Conservation (phyloP, 768 basidiomycete genomes). For the Rhodosporidiobolus odoratus region DNA sequence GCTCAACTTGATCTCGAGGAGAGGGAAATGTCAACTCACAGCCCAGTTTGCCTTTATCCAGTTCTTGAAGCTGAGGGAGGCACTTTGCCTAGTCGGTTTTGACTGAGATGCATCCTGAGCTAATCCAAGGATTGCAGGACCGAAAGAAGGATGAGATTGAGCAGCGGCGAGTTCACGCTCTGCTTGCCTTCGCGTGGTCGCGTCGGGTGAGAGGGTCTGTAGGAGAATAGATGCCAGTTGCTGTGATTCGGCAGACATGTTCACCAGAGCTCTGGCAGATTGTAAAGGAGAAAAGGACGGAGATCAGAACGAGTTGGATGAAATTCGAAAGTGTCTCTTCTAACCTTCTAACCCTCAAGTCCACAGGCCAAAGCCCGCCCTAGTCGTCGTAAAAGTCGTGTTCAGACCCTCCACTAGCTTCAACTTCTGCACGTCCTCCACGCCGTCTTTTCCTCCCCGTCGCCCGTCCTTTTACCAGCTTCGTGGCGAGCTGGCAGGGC, state of each 20-base stretch:
- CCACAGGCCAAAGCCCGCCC: no score
- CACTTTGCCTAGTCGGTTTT: slow-evolving; percentile 70
- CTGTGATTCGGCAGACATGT: slow-evolving; percentile 12
- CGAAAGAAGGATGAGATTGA: slow-evolving; percentile 70
- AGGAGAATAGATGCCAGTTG: slow-evolving; percentile 29
- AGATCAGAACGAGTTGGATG: neutral
- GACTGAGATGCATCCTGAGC: slow-evolving; percentile 64
- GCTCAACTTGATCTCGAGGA: neutral
- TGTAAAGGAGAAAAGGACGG: neutral
- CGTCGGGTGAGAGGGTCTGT: slow-evolving; percentile 46
- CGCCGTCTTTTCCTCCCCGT: no score
- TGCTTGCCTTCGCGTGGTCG: slow-evolving; percentile 67
- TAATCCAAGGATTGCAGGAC: slow-evolving; percentile 69
- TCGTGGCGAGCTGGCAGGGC: no score
- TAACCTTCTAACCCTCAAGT: neutral
- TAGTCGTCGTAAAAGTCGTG: no score
- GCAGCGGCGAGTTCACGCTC: slow-evolving; percentile 67
- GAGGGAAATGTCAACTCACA: slow-evolving; percentile 49
- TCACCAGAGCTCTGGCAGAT: no score
- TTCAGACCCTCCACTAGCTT: no score
- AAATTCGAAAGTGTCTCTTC: neutral
- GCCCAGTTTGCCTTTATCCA: slow-evolving; percentile 80
- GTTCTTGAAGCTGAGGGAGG: slow-evolving; percentile 88
- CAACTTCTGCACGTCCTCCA: no score
- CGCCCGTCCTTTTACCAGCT: no score